Evolutionary conservation across 257 asterid species (phyloP).

Genomic region (Jasminum sambac): DNA sequence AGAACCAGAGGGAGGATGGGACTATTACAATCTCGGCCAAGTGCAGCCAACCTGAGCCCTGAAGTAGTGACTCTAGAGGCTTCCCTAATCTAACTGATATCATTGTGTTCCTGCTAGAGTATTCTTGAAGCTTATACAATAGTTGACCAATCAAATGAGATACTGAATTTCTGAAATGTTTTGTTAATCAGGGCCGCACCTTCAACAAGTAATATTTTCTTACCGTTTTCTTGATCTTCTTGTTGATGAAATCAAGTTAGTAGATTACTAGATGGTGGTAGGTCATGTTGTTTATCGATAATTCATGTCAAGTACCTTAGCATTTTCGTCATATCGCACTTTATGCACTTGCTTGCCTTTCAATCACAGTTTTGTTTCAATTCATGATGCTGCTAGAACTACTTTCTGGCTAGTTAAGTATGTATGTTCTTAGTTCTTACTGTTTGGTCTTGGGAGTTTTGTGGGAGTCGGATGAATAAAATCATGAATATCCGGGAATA

Average conservation of each 20-base stretch:
- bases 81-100: slow-evolving; percentile 31
- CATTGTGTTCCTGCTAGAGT: slow-evolving; percentile 20
- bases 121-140: slow-evolving; percentile 14
- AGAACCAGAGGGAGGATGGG: slow-evolving; percentile 56
- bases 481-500: not conserved
- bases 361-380: not conserved
- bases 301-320: slow-evolving; percentile 21
- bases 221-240: not conserved
- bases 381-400: not conserved
- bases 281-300: slow-evolving; percentile 15
- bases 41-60: slow-evolving; percentile 38
- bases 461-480: not conserved
- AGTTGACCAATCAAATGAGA: slow-evolving; percentile 19
- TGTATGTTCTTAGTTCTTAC: not conserved
- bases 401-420: not conserved
- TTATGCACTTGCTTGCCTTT: not conserved
- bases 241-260: slow-evolving; percentile 15
- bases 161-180: slow-evolving; percentile 5
- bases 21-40: slow-evolving; percentile 38
- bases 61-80: slow-evolving; percentile 21
- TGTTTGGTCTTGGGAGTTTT: not conserved
- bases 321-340: not conserved
- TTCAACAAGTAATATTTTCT: not conserved
- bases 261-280: slow-evolving; percentile 25
- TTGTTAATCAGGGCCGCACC: not conserved